These are phyloP conservation scores for Boletus vinaceobasis DNA, from an alignment of 768 basidiomycete species.

Conservation along the genomic window DNA sequence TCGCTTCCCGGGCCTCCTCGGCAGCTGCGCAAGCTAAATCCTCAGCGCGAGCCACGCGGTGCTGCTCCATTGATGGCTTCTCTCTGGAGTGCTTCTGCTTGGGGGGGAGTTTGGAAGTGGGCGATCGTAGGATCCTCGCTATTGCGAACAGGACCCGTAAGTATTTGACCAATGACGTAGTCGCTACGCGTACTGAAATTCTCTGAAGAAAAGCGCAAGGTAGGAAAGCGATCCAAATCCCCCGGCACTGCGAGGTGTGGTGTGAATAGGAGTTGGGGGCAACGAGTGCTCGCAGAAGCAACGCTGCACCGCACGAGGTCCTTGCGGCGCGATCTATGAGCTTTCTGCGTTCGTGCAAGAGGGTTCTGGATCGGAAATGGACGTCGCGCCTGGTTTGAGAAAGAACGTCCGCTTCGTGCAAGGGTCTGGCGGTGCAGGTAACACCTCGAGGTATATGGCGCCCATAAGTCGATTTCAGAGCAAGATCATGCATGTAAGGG, in stretches of 20 bases:
- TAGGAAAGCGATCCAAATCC: not conserved
- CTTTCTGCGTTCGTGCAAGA: not conserved
- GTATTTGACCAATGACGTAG: not conserved
- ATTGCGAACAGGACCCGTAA: not conserved
- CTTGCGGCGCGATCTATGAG: not conserved
- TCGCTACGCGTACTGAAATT: too few species aligned
- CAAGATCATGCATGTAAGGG: too few species aligned
- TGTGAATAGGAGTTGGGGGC: not conserved
- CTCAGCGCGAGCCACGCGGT: conserved; percentile 14
- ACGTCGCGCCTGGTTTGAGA: not conserved
- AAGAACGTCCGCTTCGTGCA: not conserved
- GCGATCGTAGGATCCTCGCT: not conserved
- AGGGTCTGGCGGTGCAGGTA: not conserved
- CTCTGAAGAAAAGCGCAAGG: not conserved
- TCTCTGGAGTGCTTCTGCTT: not conserved
- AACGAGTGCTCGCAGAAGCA: not conserved
- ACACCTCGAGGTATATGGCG: not conserved
- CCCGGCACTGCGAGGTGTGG: not conserved
- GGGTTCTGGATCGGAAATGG: not conserved
- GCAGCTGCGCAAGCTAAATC: conserved; percentile 8
- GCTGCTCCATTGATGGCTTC: conserved; percentile 4
- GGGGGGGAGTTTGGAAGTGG: not conserved
- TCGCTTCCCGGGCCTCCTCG: conserved; percentile 15
- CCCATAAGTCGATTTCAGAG: not conserved
- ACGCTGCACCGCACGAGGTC: not conserved